Evolutionary conservation across 1,284 basidiomycete genomes (phyloP), one percentile per base, ranked within the genome.

Genomic region (Ceratorhiza oryzae-sativae): DNA sequence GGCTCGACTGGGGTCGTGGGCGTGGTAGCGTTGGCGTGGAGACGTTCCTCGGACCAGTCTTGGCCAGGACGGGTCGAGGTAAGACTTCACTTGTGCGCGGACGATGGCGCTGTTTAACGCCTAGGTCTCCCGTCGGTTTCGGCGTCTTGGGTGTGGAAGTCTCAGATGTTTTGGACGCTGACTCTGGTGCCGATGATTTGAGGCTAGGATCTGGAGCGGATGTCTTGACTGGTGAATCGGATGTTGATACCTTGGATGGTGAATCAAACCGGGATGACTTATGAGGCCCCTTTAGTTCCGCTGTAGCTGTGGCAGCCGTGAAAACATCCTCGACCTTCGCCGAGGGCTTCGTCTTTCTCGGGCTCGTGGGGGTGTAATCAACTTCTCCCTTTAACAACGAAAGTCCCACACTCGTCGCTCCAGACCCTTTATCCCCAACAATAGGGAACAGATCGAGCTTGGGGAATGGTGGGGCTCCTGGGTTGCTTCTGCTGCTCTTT

Each of bases 321-420:
- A 58, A 58, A 4, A 58, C 55, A 58, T 62, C 41, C 23, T 62
- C 42, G 15, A 20, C n/a, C 18, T 39, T 56, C 25, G 42, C 23
- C n/a, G 67, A 59, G 20, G 67, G 67, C 13, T 20, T 59, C 10
- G 32, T 15, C 41, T 71, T 71, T 45, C 59, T 49, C 25, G 68
- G 68, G 58, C 68, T 71, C 46, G 34, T 58, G 13, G 68, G 68
- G 18, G 34, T 48, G 41, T 71, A 71, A 27, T 71, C 68, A 4
- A 71, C 34, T 13, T 71, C 68, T 8, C 68, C 68, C 13, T 34
- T 59, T 27, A 71, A 46, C 13, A 71, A 48, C 27, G 56, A 59
- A 3, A 71, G 46, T 1, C 36, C 56, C 5, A 58, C 55, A 58
- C 18, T 36, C n/a, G 55, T 58, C 1, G 55, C 55, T 9, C 55